A percentile compares a stretch with the other conserved stretches of the same genome.
Conservation (phyloP, 2,329 filamentous ascomycete species). For the Dactylellina cionopaga region DNA sequence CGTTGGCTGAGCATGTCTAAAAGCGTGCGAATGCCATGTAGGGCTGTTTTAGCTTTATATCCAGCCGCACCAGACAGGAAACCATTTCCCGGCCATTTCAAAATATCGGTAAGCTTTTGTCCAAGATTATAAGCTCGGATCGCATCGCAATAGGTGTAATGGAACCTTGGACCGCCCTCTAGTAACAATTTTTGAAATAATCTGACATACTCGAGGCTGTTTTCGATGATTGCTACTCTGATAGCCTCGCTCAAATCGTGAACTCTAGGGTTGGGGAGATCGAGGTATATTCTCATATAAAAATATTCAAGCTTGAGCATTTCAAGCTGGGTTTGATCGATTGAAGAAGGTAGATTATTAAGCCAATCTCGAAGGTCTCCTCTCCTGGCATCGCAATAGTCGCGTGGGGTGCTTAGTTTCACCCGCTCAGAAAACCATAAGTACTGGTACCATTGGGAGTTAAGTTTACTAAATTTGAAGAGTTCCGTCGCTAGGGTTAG, state of each 20-base stretch:
- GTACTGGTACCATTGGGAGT: conserved; percentile 89
- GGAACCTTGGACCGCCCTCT: conserved; percentile 39
- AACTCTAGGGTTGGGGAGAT: conserved; percentile 44
- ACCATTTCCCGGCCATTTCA: conserved; percentile 40
- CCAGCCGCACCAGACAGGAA: conserved; percentile 30
- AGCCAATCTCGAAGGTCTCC: conserved; percentile 83
- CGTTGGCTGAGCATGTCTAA: conserved; percentile 42
- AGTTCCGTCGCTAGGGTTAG: conserved; percentile 79
- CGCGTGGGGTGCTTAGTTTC: conserved; percentile 74
- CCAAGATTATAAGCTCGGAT: conserved; percentile 51
- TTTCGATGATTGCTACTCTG: conserved; percentile 42
- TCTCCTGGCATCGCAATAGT: conserved; percentile 80
- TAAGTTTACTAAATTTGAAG: conserved; percentile 82
- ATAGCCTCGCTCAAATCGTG: conserved; percentile 44
- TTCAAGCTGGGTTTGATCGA: conserved; percentile 73
- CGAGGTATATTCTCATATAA: conserved; percentile 83
- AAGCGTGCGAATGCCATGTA: conserved; percentile 37
- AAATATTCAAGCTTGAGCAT: conserved; percentile 88
- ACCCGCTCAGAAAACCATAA: conserved; percentile 81
- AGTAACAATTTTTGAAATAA: conserved; percentile 47
- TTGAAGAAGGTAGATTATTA: conserved; percentile 74
- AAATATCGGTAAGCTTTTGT: conserved; percentile 44
- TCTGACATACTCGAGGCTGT: conserved; percentile 44
- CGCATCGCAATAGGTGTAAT: conserved; percentile 51
- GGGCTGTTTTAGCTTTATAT: conserved; percentile 41